A percentile compares a stretch with the other conserved stretches of the same genome.
Evolutionary conservation across 164 flowering plant genomes (phyloP).

Genomic region (Chimonanthus praecox): DNA sequence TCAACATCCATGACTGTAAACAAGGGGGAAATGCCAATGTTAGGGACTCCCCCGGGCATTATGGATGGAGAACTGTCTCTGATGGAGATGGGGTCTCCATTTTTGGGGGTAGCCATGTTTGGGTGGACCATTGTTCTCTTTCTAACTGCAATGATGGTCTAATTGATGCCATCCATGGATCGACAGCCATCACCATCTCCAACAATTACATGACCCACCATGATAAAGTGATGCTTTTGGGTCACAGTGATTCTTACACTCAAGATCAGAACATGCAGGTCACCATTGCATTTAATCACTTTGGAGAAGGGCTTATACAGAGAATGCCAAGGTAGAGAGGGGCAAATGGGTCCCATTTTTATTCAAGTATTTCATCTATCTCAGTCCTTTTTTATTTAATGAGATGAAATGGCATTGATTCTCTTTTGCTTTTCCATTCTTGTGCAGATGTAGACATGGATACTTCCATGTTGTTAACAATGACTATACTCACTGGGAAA

Average conservation of each 20-base stretch:
- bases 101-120: conserved; percentile 39
- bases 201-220: conserved; percentile 80
- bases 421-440: background rate
- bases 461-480: conserved; percentile 84
- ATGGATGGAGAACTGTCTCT: conserved; percentile 52
- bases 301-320: conserved; percentile 73
- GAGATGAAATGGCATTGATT: background rate
- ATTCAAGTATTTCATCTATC: too few relatives aligned
- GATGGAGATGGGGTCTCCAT: conserved; percentile 86
- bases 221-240: conserved; percentile 73
- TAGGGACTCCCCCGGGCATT: conserved; percentile 52
- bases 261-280: conserved; percentile 74
- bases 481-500: conserved; percentile 77
- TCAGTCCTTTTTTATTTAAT: background rate
- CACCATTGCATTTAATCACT: conserved; percentile 75
- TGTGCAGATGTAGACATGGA: conserved; percentile 67
- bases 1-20: conserved; percentile 73
- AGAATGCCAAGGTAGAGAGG: conserved; percentile 72
- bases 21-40: conserved; percentile 53
- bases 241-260: conserved; percentile 45
- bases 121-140: conserved; percentile 41
- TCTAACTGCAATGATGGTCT: conserved; percentile 74
- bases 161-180: conserved; percentile 65
- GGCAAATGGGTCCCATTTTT: background rate
- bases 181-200: conserved; percentile 76